phyloP scores from a whole-genome alignment of 495 filamentous ascomycete genomes.

The Xylaria scruposa region DNA sequence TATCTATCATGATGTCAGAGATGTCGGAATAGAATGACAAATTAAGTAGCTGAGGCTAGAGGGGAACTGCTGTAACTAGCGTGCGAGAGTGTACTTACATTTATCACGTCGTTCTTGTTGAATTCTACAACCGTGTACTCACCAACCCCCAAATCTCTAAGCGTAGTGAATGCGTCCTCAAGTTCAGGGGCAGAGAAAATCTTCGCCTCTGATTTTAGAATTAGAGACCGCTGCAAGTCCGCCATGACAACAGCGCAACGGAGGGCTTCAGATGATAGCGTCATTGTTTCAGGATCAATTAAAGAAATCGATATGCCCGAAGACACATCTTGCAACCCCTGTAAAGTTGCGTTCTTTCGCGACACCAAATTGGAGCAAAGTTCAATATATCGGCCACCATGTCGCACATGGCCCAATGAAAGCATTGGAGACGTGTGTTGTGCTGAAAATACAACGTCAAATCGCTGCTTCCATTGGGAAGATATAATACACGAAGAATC shows the following conservation, averaged over 20 bases:
- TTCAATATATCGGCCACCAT: neutral
- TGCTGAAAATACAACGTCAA: conserved; percentile 17
- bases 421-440: neutral
- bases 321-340: neutral
- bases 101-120: neutral
- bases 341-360: neutral
- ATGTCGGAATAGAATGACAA: neutral
- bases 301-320: neutral
- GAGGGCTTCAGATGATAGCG: neutral
- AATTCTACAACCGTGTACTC: conserved; percentile 12
- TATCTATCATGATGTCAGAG: neutral
- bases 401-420: neutral
- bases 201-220: neutral
- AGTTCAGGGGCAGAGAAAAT: neutral
- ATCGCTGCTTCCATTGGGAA: conserved; percentile 4
- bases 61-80: neutral
- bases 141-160: neutral
- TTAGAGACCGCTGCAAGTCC: neutral
- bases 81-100: conserved; percentile 7
- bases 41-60: neutral
- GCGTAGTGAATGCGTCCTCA: neutral
- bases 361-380: neutral
- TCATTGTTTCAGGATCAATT: neutral
- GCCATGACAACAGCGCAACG: neutral
- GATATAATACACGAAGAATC: neutral